Evolutionary conservation across 1,284 basidiomycete species (phyloP), one percentile per base, ranked within the genome.

Genomic region (Sporisorium sorghi): DNA sequence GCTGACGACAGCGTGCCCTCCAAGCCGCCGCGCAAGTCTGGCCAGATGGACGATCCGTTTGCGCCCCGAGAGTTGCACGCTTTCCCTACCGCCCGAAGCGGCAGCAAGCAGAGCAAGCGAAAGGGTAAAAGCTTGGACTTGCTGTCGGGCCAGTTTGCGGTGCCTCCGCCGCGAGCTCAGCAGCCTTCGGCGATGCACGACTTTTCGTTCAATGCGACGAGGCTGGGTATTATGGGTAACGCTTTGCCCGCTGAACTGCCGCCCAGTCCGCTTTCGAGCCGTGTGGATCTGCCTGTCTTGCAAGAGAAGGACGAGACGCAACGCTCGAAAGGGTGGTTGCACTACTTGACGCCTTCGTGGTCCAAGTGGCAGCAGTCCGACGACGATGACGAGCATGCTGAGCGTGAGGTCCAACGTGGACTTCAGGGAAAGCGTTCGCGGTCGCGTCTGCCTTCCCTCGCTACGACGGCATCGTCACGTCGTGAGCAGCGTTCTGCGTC

Each of bases 191-290:
- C 26, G 33, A 48, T 48, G 35, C 50, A 39, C 30, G 30, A 52
- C 6, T 58, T 58, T 28, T 46, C 50, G 32, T 53, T 49, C 35
- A 48, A 58, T 26, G 50, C 55, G 14, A 53, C 35, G 17, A 53
- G 39, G 37, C 53, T 65, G 19, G 62, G 62, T 6, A 65, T 65
- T n/a, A 35, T 44, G 4, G 62, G 62, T 2, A 23, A 43, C 8
- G 33, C 40, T 2, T 21, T 65, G 17, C 30, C 33, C 3, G 37
- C 51, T 7, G 62, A 65, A 12, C 10, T 51, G 40, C 55, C 51
- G 5, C 56, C 56, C 12, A 58, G 62, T 23, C 62, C 62, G 1
- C 53, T 42, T 8, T 62, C 59, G 24, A 42, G 32, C 17, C 23
- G 39, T 8, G 28, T 40, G 1, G 49, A 53, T 7, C 50, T 65